A percentile compares a stretch with the other conserved stretches of the same genome.
Conservation (phyloP, 352 stramenopile genomes). For the Pythium diclinum region DNA sequence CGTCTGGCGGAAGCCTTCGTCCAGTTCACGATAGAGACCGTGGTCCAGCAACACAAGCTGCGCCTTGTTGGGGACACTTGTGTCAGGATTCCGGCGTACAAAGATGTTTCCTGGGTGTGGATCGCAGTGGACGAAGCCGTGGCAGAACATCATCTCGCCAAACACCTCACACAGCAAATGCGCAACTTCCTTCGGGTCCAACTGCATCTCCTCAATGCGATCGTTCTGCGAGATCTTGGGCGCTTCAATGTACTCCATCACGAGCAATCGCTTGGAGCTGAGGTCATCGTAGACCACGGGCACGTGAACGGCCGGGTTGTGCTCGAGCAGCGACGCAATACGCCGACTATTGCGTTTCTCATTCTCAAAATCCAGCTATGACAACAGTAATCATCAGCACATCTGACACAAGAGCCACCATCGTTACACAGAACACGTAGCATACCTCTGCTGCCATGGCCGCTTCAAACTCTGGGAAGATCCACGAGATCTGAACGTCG, state of each 20-base stretch:
- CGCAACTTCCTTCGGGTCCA: slow-evolving; percentile 83
- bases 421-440: background rate
- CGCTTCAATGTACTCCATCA: slow-evolving; percentile 97
- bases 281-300: slow-evolving; percentile 84
- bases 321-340: slow-evolving; percentile 52
- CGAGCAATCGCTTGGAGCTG: slow-evolving; percentile 90
- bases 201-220: slow-evolving; percentile 70
- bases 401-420: background rate
- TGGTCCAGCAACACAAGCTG: slow-evolving; percentile 97
- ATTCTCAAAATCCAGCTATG: slow-evolving; percentile 79
- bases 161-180: slow-evolving; percentile 91
- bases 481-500: slow-evolving; percentile 92
- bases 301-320: slow-evolving; percentile 67
- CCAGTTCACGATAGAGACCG: slow-evolving; percentile 94
- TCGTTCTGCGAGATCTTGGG: slow-evolving; percentile 92
- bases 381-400: background rate
- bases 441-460: slow-evolving; percentile 65
- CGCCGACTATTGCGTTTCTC: slow-evolving; percentile 81
- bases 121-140: slow-evolving; percentile 96
- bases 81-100: slow-evolving; percentile 59
- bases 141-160: slow-evolving; percentile 93
- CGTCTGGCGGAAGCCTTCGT: slow-evolving; percentile 90
- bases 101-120: slow-evolving; percentile 96
- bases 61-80: slow-evolving; percentile 42
- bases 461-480: slow-evolving; percentile 94